phyloP scores from a whole-genome alignment of 345 rosid genomes.

The Melaleuca quinquenervia region DNA sequence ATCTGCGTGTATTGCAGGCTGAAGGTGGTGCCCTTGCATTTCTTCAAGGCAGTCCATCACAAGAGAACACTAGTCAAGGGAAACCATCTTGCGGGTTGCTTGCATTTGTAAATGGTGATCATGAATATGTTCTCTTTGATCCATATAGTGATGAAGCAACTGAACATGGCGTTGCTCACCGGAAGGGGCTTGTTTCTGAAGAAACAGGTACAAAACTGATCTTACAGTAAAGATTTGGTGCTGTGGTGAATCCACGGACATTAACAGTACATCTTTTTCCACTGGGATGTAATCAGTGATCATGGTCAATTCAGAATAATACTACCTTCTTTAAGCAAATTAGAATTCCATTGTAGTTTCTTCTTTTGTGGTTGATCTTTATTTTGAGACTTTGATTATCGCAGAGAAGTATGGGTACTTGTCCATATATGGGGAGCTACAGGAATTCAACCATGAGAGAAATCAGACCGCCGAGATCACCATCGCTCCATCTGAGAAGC shows the following conservation, averaged over 20 bases:
- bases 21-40: conserved; percentile 62
- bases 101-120: conserved; percentile 67
- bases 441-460: conserved; percentile 33
- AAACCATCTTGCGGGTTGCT: conserved; percentile 33
- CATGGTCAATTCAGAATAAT: background rate
- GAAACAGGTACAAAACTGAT: conserved; percentile 26
- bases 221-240: background rate
- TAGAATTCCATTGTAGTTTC: background rate
- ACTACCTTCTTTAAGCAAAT: background rate
- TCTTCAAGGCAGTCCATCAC: conserved; percentile 25
- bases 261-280: background rate
- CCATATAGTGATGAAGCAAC: conserved; percentile 42
- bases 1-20: conserved; percentile 40
- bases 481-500: conserved; percentile 49
- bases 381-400: background rate
- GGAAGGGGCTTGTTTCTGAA: conserved; percentile 22
- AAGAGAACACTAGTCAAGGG: conserved; percentile 21
- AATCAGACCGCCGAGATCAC: conserved; percentile 17
- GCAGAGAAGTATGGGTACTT: conserved; percentile 53
- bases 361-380: background rate
- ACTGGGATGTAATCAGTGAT: background rate
- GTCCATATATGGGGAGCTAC: conserved; percentile 67
- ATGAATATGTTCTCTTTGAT: conserved; percentile 74
- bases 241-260: background rate
- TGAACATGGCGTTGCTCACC: conserved; percentile 28